These are phyloP conservation scores for Pisolithus sp. DNA, from an alignment of 768 basidiomycete genomes.

Conservation along the genomic window DNA sequence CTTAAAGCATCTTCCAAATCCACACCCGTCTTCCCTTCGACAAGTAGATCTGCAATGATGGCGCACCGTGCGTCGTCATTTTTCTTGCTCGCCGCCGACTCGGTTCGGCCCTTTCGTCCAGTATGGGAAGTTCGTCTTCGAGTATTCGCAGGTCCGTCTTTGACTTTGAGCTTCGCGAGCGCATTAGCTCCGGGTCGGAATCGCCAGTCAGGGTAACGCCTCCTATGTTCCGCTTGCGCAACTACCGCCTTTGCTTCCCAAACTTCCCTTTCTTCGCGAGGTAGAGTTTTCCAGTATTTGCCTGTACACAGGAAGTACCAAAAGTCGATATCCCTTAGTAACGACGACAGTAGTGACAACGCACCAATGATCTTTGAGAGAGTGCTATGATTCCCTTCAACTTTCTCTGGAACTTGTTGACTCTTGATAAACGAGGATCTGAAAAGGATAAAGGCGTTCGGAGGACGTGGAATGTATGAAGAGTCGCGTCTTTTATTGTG, in stretches of 20 bases:
- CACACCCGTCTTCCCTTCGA: conserved; percentile 58
- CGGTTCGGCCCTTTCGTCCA: conserved; percentile 25
- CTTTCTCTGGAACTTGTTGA: conserved; percentile 67
- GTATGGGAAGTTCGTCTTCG: conserved; percentile 25
- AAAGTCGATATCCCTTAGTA: background rate
- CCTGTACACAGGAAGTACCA: conserved; percentile 33
- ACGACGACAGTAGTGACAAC: background rate
- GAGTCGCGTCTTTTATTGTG: conserved; percentile 63
- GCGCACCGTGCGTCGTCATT: conserved; percentile 49
- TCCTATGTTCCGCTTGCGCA: conserved; percentile 69
- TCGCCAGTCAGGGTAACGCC: conserved; percentile 75
- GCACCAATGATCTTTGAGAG: conserved; percentile 77
- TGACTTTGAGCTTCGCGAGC: conserved; percentile 33
- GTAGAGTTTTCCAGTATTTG: conserved; percentile 67
- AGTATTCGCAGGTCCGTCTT: conserved; percentile 32
- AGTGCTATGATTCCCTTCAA: conserved; percentile 74
- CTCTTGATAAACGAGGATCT: conserved; percentile 71
- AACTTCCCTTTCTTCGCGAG: conserved; percentile 57
- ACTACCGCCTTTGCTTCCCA: conserved; percentile 73
- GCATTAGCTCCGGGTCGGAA: conserved; percentile 61
- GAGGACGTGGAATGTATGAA: conserved; percentile 75
- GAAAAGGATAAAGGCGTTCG: conserved; percentile 84
- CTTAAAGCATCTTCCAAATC: conserved; percentile 57
- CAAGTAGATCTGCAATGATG: conserved; percentile 61
- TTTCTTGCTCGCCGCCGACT: conserved; percentile 24